Conservation (phyloP, 2,329 filamentous ascomycete species). For the Talaromyces sp. region DNA sequence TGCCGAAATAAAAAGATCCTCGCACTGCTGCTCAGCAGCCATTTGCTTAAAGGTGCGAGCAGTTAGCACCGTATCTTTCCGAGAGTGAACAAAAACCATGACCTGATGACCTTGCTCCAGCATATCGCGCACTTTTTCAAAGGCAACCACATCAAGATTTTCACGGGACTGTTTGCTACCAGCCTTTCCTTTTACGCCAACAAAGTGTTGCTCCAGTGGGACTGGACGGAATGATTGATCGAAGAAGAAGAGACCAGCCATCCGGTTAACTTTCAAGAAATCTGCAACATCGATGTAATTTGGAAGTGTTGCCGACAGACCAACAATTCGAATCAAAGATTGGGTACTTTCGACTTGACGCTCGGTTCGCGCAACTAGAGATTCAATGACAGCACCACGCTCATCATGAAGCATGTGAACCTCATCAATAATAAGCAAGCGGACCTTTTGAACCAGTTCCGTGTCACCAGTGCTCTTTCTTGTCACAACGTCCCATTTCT, state of each 20-base stretch:
- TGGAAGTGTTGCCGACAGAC: conserved; percentile 88
- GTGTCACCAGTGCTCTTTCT: conserved; percentile 96
- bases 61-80: conserved; percentile 86
- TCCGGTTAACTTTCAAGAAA: conserved; percentile 91
- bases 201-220: conserved; percentile 92
- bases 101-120: conserved; percentile 86
- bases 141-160: conserved; percentile 79
- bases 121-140: conserved; percentile 95
- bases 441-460: conserved; percentile 93
- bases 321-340: conserved; percentile 91
- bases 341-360: conserved; percentile 97
- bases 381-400: conserved; percentile 90
- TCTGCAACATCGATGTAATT: conserved; percentile 97
- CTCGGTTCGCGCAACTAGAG: conserved; percentile 88
- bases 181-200: conserved; percentile 85
- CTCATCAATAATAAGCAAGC: conserved; percentile 94
- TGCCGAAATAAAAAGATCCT: conserved; percentile 73
- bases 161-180: conserved; percentile 76
- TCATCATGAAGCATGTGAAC: conserved; percentile 99
- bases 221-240: conserved; percentile 94
- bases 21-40: conserved; percentile 71
- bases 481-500: conserved; percentile 99
- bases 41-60: conserved; percentile 81
- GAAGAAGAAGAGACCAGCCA: conserved; percentile 93
- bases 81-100: conserved; percentile 98